phyloP scores from a whole-genome alignment of 371 early-diverging fungal genomes.

The Lichtheimia hyalospora region DNA sequence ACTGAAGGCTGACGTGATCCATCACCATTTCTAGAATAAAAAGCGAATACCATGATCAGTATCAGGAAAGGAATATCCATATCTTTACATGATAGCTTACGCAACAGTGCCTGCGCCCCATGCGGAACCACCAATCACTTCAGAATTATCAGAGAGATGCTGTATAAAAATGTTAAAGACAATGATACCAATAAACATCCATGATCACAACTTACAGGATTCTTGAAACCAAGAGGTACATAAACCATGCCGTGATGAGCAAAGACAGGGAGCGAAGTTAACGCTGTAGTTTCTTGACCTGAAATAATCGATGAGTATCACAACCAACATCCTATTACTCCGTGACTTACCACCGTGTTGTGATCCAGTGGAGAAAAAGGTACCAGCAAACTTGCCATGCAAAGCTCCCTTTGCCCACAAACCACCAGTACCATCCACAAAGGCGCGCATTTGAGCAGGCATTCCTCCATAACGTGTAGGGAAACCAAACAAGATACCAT shows the following conservation, averaged over 20 bases:
- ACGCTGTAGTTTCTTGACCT: constrained; percentile 70
- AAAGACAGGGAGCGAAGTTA: constrained; percentile 57
- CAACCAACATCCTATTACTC: not conserved
- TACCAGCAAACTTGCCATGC: constrained; percentile 65
- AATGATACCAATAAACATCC: not conserved
- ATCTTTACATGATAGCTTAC: not conserved
- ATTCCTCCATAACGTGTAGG: constrained; percentile 56
- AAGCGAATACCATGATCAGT: no score
- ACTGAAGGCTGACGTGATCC: constrained; percentile 53
- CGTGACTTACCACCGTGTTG: constrained; percentile 61
- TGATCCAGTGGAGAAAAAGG: constrained; percentile 68
- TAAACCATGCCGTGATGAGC: constrained; percentile 77
- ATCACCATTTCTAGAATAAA: constrained; percentile 14
- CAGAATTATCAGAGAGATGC: constrained; percentile 19
- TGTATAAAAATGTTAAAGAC: not conserved
- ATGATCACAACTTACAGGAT: constrained; percentile 11
- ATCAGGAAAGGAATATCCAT: not conserved
- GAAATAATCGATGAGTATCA: constrained; percentile 22
- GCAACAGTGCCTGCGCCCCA: constrained; percentile 23
- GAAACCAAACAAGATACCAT: constrained; percentile 72
- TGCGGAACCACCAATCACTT: constrained; percentile 57
- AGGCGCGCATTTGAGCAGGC: constrained; percentile 51
- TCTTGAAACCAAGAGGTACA: constrained; percentile 64
- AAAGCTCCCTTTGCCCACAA: constrained; percentile 66
- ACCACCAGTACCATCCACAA: constrained; percentile 64